Percentiles rank a stretch among this genome's conserved stretches.
These are phyloP conservation scores for Elymus sibiricus DNA, from an alignment of 176 grass and related monocot species.

Conservation along the genomic window DNA sequence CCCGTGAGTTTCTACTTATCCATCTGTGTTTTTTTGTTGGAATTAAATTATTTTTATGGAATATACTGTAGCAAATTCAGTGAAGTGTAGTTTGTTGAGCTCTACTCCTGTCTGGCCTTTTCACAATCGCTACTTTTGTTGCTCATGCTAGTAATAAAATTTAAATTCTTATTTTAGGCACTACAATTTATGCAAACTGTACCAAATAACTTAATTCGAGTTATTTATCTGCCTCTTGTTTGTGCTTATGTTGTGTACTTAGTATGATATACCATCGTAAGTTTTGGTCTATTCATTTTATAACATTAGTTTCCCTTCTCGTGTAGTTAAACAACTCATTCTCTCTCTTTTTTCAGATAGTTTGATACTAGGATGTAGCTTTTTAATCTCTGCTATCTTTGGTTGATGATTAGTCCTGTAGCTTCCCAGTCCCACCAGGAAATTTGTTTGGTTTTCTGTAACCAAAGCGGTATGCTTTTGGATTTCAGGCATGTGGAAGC, in stretches of 20 bases:
- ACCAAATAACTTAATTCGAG: neutral
- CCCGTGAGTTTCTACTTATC: neutral
- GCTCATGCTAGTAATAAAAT: neutral
- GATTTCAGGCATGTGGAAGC: slow-evolving; percentile 69
- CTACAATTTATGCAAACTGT: slow-evolving; percentile 1
- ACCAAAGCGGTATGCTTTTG: slow-evolving; percentile 1
- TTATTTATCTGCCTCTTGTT: slow-evolving; percentile 16
- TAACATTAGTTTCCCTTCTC: neutral
- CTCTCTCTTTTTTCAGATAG: neutral
- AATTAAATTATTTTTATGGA: neutral
- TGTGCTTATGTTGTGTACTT: slow-evolving; percentile 1
- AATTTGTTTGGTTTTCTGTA: neutral
- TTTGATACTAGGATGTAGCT: neutral
- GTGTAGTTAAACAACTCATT: neutral
- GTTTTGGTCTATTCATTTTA: neutral
- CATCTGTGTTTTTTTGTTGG: neutral
- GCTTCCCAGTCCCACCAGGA: neutral
- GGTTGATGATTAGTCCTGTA: neutral
- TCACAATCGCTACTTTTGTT: neutral
- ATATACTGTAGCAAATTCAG: neutral
- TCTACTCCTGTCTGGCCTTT: neutral
- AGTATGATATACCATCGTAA: neutral
- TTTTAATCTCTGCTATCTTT: slow-evolving; percentile 24
- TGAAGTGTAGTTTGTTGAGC: neutral
- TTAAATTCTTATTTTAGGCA: neutral